Conservation (phyloP, 2,329 filamentous ascomycete species). For the Ophiostoma triangulosporum region DNA sequence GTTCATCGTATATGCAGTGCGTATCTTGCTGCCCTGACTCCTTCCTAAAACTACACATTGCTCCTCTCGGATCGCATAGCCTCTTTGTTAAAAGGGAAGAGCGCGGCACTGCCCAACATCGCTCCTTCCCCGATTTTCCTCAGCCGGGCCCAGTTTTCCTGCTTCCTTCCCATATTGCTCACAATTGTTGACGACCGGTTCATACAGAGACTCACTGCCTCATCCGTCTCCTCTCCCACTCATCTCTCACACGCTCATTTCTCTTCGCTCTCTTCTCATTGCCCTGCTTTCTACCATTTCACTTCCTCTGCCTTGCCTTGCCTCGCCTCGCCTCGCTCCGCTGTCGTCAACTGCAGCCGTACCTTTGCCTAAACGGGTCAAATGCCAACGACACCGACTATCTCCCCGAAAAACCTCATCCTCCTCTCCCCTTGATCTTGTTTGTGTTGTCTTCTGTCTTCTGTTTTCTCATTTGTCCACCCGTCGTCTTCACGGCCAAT, state of each 20-base stretch:
- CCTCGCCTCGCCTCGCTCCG: background rate
- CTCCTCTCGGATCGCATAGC: background rate
- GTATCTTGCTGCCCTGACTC: too few species aligned
- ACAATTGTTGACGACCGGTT: background rate
- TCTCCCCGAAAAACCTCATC: background rate
- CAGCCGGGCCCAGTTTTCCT: background rate
- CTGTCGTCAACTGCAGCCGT: background rate
- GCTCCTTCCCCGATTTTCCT: constrained; percentile 6
- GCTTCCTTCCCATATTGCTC: constrained; percentile 1
- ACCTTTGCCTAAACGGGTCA: background rate
- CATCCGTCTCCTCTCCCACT: background rate
- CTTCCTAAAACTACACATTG: background rate
- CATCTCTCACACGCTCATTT: background rate
- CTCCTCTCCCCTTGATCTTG: background rate
- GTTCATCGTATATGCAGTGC: too few species aligned
- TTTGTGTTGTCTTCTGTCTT: background rate
- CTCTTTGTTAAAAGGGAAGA: background rate
- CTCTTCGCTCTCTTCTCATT: background rate
- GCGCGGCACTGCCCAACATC: background rate
- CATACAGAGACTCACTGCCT: background rate
- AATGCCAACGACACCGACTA: background rate
- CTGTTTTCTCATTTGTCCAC: background rate
- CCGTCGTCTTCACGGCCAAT: background rate
- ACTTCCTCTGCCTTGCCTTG: too few species aligned
- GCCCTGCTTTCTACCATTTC: background rate